A percentile compares a stretch with the other conserved stretches of the same genome.
These are phyloP conservation scores for Lomentospora prolificans DNA, from an alignment of 2,329 filamentous ascomycete species.

Conservation along the genomic window DNA sequence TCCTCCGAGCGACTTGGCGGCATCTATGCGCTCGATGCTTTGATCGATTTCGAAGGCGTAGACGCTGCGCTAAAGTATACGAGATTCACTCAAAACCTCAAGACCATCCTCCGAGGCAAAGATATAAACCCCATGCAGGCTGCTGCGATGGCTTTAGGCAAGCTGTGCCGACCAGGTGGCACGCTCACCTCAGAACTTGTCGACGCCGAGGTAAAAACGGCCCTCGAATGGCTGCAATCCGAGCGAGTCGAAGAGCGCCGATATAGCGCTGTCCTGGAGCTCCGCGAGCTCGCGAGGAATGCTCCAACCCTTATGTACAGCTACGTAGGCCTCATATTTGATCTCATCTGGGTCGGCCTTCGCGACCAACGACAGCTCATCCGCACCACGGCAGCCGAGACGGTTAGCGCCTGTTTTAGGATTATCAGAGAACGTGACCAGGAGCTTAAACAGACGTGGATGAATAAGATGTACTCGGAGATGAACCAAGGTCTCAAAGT, in stretches of 20 bases:
- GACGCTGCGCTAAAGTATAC: conserved; percentile 91
- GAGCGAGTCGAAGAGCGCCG: conserved; percentile 88
- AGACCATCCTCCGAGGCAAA: conserved; percentile 78
- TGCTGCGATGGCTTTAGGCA: conserved; percentile 79
- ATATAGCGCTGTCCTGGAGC: conserved; percentile 84
- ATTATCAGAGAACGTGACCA: conserved; percentile 92
- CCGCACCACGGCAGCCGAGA: conserved; percentile 81
- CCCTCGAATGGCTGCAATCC: conserved; percentile 92
- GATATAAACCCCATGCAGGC: conserved; percentile 86
- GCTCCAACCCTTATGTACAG: conserved; percentile 93
- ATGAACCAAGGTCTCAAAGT: conserved; percentile 69
- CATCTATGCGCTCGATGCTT: conserved; percentile 79
- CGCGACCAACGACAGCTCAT: conserved; percentile 87
- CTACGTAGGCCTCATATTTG: conserved; percentile 90
- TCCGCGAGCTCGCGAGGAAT: conserved; percentile 83
- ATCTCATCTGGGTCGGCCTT: conserved; percentile 91
- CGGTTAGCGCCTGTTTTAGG: conserved; percentile 88
- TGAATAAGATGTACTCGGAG: conserved; percentile 83
- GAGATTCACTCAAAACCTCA: conserved; percentile 83
- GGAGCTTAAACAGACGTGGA: conserved; percentile 77
- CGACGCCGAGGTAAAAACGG: conserved; percentile 92
- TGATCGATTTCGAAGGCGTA: conserved; percentile 94
- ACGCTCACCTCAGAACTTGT: conserved; percentile 92
- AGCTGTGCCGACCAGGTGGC: conserved; percentile 83
- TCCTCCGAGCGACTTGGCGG: conserved; percentile 84